Evolutionary conservation across 257 asterid species (phyloP).

Genomic region (Solanum paucissectum): DNA sequence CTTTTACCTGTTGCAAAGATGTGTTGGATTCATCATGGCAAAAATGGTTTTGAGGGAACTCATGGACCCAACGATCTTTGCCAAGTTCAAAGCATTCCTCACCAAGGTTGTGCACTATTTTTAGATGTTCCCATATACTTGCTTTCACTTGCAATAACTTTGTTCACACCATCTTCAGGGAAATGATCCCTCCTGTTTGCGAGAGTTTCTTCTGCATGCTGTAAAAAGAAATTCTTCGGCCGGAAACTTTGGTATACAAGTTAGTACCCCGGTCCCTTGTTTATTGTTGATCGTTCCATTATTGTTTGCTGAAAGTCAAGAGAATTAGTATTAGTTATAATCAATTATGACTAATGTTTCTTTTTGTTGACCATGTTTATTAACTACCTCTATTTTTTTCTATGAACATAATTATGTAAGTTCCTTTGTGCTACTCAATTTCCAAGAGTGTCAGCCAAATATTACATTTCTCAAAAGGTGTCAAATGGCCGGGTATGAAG

Average conservation of each 20-base stretch:
- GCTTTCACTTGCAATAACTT: neutral
- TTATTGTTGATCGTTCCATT: neutral
- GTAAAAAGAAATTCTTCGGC: conserved; percentile 43
- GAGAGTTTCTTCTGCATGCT: conserved; percentile 68
- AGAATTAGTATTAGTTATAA: neutral
- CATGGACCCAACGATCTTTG: conserved; percentile 69
- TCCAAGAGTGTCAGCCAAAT: neutral
- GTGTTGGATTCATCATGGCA: conserved; percentile 92
- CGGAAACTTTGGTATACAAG: conserved; percentile 71
- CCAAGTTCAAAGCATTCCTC: conserved; percentile 86
- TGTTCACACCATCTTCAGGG: conserved; percentile 36
- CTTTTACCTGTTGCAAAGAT: conserved; percentile 33
- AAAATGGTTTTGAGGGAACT: conserved; percentile 92
- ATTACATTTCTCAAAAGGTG: neutral
- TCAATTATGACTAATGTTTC: neutral
- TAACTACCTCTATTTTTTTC: neutral
- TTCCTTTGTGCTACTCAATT: neutral
- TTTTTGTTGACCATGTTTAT: neutral
- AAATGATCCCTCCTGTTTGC: conserved; percentile 83
- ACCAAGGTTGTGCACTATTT: conserved; percentile 43
- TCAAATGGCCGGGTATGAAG: neutral
- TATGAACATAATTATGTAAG: neutral
- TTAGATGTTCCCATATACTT: neutral
- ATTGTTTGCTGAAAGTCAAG: neutral
- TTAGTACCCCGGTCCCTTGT: conserved; percentile 17